Evolutionary conservation across 1,284 basidiomycete species (phyloP).

Genomic region (Pholiota adiposa): DNA sequence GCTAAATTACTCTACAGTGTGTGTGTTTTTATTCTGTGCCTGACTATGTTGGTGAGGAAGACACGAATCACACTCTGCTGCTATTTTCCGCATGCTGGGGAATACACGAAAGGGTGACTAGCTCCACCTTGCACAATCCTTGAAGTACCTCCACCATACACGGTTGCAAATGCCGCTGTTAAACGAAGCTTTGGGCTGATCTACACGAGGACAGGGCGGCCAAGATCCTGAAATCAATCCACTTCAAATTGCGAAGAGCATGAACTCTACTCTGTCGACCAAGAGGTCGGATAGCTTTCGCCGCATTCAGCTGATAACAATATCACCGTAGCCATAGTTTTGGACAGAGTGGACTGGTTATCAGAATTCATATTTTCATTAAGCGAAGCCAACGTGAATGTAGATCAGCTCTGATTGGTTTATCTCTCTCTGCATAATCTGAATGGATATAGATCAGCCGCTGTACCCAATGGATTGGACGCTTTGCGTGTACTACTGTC

Average conservation of each 20-base stretch:
- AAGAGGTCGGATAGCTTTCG: slow-evolving; percentile 7
- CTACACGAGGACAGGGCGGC: not conserved
- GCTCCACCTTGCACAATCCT: not conserved
- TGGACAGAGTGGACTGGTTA: slow-evolving; percentile 11
- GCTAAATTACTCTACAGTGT: not conserved
- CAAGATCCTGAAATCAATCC: slow-evolving; percentile 6
- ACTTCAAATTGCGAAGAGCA: slow-evolving; percentile 17
- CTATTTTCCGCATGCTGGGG: not conserved
- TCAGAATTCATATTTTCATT: not conserved
- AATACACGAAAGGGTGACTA: not conserved
- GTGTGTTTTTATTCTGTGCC: slow-evolving; percentile 1
- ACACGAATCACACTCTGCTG: not conserved
- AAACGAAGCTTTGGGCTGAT: not conserved
- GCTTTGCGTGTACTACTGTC: not conserved
- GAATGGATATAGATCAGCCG: slow-evolving; percentile 16
- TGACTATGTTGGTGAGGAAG: not conserved
- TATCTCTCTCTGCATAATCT: slow-evolving; percentile 2
- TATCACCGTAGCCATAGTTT: slow-evolving; percentile 7
- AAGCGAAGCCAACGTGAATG: not conserved
- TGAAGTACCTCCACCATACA: not conserved
- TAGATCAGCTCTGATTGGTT: slow-evolving; percentile 1
- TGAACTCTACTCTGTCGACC: slow-evolving; percentile 1
- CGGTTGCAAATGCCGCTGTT: not conserved
- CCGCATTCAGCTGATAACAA: slow-evolving; percentile 11
- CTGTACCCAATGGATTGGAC: not conserved